Conservation (phyloP, 1,284 basidiomycete species). For the Cutaneotrichosporon curvatum region DNA sequence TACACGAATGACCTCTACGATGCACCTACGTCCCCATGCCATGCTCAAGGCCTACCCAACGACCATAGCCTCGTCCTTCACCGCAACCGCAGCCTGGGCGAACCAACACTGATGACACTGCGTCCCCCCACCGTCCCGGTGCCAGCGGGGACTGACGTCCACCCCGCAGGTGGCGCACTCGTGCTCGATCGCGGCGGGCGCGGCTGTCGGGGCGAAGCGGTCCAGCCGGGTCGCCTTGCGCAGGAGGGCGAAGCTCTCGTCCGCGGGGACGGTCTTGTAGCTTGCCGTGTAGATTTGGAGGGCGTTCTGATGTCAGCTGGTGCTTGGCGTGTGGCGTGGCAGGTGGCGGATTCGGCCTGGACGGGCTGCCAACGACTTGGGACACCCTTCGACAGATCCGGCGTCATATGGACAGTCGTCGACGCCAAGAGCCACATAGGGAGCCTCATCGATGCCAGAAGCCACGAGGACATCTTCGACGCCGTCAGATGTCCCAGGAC, state of each 20-base stretch:
- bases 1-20: too few relatives aligned
- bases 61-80: background rate
- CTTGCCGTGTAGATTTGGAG: conserved; percentile 73
- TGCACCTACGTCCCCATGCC: too few relatives aligned
- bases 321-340: too few relatives aligned
- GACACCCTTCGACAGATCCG: too few relatives aligned
- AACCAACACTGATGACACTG: conserved; percentile 23
- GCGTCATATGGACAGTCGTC: too few relatives aligned
- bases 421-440: too few relatives aligned
- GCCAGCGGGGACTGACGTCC: conserved; percentile 40
- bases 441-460: too few relatives aligned
- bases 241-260: conserved; percentile 66
- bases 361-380: too few relatives aligned
- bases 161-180: conserved; percentile 31
- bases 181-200: conserved; percentile 1
- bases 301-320: conserved; percentile 52
- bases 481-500: too few relatives aligned
- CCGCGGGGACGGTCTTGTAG: conserved; percentile 66
- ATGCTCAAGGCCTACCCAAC: background rate
- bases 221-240: conserved; percentile 79
- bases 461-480: too few relatives aligned
- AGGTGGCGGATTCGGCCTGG: too few relatives aligned
- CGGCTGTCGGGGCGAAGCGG: conserved; percentile 42
- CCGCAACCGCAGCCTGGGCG: background rate
- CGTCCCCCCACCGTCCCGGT: conserved; percentile 7